A percentile compares a stretch with the other conserved stretches of the same genome.
These are phyloP conservation scores for Hypoxylon fragiforme DNA, from an alignment of 495 filamentous ascomycete genomes.

Conservation along the genomic window DNA sequence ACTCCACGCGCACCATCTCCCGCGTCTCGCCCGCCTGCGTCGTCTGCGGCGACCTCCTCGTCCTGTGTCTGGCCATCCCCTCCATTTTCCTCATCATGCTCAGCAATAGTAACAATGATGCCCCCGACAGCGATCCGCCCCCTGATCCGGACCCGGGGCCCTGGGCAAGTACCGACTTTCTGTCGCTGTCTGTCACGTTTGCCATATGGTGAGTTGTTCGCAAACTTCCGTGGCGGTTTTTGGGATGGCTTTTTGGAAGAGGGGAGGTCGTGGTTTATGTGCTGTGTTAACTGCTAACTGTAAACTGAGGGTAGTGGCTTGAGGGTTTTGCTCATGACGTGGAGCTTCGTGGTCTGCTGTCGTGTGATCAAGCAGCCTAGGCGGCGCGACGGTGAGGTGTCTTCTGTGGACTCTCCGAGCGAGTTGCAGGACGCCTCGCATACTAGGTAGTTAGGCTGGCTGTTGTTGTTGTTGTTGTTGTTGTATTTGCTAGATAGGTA, in stretches of 20 bases:
- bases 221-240: too few species aligned
- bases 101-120: background rate
- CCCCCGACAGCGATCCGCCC: too few species aligned
- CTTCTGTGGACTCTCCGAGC: slow-evolving; percentile 13
- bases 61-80: slow-evolving; percentile 24
- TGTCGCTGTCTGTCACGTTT: slow-evolving; percentile 18
- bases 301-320: slow-evolving; percentile 3
- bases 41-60: slow-evolving; percentile 19
- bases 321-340: slow-evolving; percentile 20
- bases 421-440: slow-evolving; percentile 19
- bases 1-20: slow-evolving; percentile 30
- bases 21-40: slow-evolving; percentile 19
- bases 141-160: slow-evolving; percentile 25
- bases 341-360: slow-evolving; percentile 30
- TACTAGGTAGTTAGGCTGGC: slow-evolving; percentile 9
- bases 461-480: too few species aligned
- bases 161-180: slow-evolving; percentile 9
- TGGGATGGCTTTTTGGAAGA: too few species aligned
- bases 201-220: slow-evolving; percentile 24
- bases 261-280: background rate
- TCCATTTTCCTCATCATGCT: slow-evolving; percentile 21
- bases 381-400: background rate
- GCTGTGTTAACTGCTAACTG: background rate
- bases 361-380: slow-evolving; percentile 10
- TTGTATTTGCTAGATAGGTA: too few species aligned